phyloP scores from a whole-genome alignment of 2,329 filamentous ascomycete genomes.

The Pezicula neosporulosa region DNA sequence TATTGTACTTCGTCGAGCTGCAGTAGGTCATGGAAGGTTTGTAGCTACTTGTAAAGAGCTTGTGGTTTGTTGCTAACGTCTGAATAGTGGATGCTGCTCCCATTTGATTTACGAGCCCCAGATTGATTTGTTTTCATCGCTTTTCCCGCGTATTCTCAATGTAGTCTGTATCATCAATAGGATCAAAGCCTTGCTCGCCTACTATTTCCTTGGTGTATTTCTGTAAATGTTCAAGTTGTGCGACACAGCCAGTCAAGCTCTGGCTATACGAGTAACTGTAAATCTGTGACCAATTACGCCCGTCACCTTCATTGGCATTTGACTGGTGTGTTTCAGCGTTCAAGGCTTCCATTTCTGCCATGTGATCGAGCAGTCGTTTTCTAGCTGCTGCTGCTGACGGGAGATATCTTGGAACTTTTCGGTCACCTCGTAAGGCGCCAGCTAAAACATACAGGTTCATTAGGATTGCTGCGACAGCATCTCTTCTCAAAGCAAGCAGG shows the following conservation, averaged over 20 bases:
- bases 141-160: background rate
- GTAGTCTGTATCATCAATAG: background rate
- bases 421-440: slow-evolving; percentile 47
- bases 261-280: slow-evolving; percentile 53
- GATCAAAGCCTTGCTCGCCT: slow-evolving; percentile 43
- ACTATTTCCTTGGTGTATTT: slow-evolving; percentile 55
- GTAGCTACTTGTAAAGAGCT: too few relatives aligned
- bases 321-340: slow-evolving; percentile 11
- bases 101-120: too few relatives aligned
- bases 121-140: too few relatives aligned
- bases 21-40: too few relatives aligned
- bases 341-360: slow-evolving; percentile 43
- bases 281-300: slow-evolving; percentile 51
- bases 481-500: slow-evolving; percentile 48
- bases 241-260: slow-evolving; percentile 48
- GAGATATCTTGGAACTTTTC: slow-evolving; percentile 51
- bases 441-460: slow-evolving; percentile 57
- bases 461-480: slow-evolving; percentile 54
- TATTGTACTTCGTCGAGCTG: too few relatives aligned
- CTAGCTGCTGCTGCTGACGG: slow-evolving; percentile 52
- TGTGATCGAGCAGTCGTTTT: slow-evolving; percentile 47
- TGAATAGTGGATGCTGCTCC: too few relatives aligned
- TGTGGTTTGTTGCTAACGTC: too few relatives aligned
- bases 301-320: slow-evolving; percentile 17
- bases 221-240: slow-evolving; percentile 50